phyloP scores from a whole-genome alignment of 768 basidiomycete species.

The Amanita rubescens region DNA sequence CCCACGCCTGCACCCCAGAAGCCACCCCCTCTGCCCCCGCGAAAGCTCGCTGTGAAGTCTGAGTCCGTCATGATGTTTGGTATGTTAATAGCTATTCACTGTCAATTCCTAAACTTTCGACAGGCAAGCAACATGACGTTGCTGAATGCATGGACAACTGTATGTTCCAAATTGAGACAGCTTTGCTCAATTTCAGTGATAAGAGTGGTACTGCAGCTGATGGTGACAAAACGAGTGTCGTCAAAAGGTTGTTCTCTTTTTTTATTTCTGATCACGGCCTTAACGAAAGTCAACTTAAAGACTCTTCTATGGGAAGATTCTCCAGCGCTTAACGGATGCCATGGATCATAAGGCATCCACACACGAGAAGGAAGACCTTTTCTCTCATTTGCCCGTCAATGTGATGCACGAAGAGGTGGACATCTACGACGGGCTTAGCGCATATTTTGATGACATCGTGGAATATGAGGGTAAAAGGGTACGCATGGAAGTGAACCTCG shows the following conservation, averaged over 20 bases:
- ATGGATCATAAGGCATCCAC: conserved; percentile 38
- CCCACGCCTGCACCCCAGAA: conserved; percentile 25
- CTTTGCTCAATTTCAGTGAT: conserved; percentile 67
- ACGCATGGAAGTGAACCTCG: conserved; percentile 78
- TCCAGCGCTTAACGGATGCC: conserved; percentile 40
- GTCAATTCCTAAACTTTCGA: conserved; percentile 9
- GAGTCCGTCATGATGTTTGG: conserved; percentile 91
- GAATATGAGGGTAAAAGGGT: conserved; percentile 85
- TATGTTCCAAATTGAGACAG: conserved; percentile 97
- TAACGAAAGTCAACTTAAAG: conserved; percentile 17
- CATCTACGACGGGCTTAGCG: conserved; percentile 87
- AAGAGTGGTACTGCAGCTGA: conserved; percentile 33
- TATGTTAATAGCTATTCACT: conserved; percentile 24
- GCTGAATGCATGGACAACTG: conserved; percentile 99
- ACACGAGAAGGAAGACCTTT: conserved; percentile 85
- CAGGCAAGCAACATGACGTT: conserved; percentile 95
- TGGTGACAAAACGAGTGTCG: conserved; percentile 63
- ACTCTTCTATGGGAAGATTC: conserved; percentile 83
- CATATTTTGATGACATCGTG: conserved; percentile 84
- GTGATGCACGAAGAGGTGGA: conserved; percentile 86
- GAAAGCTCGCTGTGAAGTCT: conserved; percentile 42
- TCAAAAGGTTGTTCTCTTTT: conserved; percentile 56
- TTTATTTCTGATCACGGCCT: neutral
- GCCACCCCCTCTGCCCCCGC: conserved; percentile 50
- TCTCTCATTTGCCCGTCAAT: conserved; percentile 91